Evolutionary conservation across 2,329 filamentous ascomycete species (phyloP).

Genomic region (Fusarium sp.): DNA sequence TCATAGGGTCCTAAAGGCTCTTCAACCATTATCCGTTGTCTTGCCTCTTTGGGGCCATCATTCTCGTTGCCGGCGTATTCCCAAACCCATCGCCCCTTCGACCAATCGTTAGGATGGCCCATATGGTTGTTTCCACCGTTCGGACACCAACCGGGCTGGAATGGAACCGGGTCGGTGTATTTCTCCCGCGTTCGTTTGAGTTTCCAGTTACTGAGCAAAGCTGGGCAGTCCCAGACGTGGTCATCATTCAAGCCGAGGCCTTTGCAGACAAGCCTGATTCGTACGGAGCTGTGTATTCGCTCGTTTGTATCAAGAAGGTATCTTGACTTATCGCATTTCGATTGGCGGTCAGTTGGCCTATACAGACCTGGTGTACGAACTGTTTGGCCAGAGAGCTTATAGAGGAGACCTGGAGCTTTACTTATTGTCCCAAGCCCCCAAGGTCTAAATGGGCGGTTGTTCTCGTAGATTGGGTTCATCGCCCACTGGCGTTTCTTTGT

Average conservation of each 20-base stretch:
- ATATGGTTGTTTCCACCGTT: slow-evolving; percentile 34
- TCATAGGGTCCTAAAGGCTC: slow-evolving; percentile 64
- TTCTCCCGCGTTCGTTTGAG: slow-evolving; percentile 48
- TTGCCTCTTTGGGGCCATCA: slow-evolving; percentile 51
- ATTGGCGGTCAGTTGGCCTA: slow-evolving; percentile 54
- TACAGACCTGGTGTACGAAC: slow-evolving; percentile 59
- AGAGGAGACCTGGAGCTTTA: slow-evolving; percentile 51
- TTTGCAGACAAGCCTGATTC: slow-evolving; percentile 60
- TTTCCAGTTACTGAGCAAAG: slow-evolving; percentile 56
- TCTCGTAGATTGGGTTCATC: slow-evolving; percentile 56
- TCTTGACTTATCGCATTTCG: slow-evolving; percentile 46
- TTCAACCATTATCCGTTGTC: slow-evolving; percentile 57
- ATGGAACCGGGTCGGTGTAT: slow-evolving; percentile 49
- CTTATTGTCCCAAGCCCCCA: slow-evolving; percentile 59
- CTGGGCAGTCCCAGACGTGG: slow-evolving; percentile 56
- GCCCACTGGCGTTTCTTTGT: slow-evolving; percentile 52
- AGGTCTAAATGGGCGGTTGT: slow-evolving; percentile 57
- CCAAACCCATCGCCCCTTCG: slow-evolving; percentile 61
- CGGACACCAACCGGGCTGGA: slow-evolving; percentile 46
- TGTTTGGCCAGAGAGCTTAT: slow-evolving; percentile 55
- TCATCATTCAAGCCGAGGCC: slow-evolving; percentile 61
- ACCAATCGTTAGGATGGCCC: slow-evolving; percentile 37
- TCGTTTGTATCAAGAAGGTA: slow-evolving; percentile 64
- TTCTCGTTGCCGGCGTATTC: slow-evolving; percentile 58
- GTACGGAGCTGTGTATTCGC: slow-evolving; percentile 63